Percentiles rank a stretch among this genome's conserved stretches.
Conservation (phyloP, 148 eudicot genomes). For the Diospyros kaki region DNA sequence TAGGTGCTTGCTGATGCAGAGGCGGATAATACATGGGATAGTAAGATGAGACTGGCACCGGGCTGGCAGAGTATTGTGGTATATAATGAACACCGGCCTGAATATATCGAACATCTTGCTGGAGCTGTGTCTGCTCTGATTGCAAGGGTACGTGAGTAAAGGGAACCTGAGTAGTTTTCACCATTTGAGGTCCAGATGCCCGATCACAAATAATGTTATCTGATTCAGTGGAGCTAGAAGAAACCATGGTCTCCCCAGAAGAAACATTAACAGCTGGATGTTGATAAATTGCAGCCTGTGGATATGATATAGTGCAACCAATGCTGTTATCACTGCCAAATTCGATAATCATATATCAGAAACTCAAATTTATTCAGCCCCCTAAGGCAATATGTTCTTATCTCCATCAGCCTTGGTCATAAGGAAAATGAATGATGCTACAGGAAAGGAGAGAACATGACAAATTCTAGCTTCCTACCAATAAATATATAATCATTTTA, state of each 20-base stretch:
- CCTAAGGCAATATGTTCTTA: not conserved
- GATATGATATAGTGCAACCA: constrained; percentile 42
- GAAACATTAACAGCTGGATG: constrained; percentile 42
- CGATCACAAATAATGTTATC: constrained; percentile 34
- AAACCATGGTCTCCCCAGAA: constrained; percentile 24
- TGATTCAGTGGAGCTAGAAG: constrained; percentile 27
- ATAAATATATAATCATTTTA: not conserved
- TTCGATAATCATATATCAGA: constrained; percentile 3
- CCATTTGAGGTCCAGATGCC: constrained; percentile 31
- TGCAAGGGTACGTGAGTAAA: constrained; percentile 42
- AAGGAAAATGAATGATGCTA: not conserved
- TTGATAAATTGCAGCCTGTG: constrained; percentile 40
- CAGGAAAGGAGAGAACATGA: not conserved
- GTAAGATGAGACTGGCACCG: constrained; percentile 45
- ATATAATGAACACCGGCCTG: constrained; percentile 45
- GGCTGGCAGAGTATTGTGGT: constrained; percentile 45
- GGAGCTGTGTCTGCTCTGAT: constrained; percentile 49
- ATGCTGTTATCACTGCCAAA: constrained; percentile 58
- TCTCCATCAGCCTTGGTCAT: not conserved
- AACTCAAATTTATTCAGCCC: not conserved
- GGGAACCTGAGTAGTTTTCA: constrained; percentile 34
- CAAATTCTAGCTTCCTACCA: not conserved
- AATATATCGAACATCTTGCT: constrained; percentile 36
- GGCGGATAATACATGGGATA: constrained; percentile 58
- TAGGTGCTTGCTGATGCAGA: constrained; percentile 41